These are phyloP conservation scores for Hymenoscyphus fraxineus DNA, from an alignment of 2,329 filamentous ascomycete genomes.

Conservation along the genomic window DNA sequence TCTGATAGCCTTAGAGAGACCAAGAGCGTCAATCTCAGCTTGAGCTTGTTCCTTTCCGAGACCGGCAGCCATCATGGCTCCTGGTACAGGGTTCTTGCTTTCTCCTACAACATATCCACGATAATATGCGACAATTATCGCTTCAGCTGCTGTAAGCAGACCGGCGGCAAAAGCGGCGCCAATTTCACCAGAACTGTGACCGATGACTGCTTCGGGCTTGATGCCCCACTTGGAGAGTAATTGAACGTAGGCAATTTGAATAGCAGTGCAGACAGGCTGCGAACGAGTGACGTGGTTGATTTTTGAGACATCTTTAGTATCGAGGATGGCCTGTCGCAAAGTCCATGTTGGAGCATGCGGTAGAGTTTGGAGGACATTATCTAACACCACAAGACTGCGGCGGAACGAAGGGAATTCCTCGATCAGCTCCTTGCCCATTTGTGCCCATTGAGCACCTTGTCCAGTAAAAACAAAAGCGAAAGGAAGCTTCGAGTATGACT, in stretches of 20 bases:
- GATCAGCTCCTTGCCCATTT: conserved; percentile 21
- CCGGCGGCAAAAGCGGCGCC: conserved; percentile 43
- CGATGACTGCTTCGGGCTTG: conserved; percentile 37
- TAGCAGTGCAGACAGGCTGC: conserved; percentile 43
- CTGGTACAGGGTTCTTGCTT: conserved; percentile 25
- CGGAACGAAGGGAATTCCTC: conserved; percentile 7
- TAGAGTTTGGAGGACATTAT: conserved; percentile 6
- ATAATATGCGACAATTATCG: conserved; percentile 44
- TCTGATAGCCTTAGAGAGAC: conserved; percentile 1
- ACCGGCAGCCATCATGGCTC: conserved; percentile 22
- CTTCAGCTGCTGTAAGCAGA: conserved; percentile 32
- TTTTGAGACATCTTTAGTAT: conserved; percentile 29
- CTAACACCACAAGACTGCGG: conserved; percentile 5
- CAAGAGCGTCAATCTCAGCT: conserved; percentile 3
- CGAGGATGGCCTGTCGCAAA: conserved; percentile 1
- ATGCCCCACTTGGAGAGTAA: conserved; percentile 43
- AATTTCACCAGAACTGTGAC: conserved; percentile 48
- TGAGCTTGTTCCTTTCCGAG: conserved; percentile 11
- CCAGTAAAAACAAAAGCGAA: conserved; percentile 27
- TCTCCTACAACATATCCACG: conserved; percentile 19
- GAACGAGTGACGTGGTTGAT: conserved; percentile 34
- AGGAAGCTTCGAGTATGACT: not conserved
- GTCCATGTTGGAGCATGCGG: conserved; percentile 11
- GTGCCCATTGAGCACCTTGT: conserved; percentile 23
- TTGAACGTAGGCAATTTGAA: conserved; percentile 44